Conservation (phyloP, 805 yeast genomes). For the Wickerhamomyces canadensis region DNA sequence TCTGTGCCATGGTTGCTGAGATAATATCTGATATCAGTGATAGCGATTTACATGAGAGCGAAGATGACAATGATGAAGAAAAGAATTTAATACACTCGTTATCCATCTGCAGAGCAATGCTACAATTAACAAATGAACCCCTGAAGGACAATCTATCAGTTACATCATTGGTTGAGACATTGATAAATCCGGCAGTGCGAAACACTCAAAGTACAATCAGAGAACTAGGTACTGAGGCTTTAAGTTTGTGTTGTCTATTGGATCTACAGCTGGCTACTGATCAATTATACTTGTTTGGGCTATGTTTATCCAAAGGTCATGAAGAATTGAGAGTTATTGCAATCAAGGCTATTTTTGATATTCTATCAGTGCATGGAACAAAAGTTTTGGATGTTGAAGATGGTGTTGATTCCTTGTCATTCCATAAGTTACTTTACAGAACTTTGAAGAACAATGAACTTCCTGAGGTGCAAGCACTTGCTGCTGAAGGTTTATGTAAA, state of each 20-base stretch:
- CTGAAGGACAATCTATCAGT: slow-evolving; percentile 60
- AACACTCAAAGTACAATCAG: slow-evolving; percentile 49
- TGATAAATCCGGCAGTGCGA: slow-evolving; percentile 74
- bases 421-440: slow-evolving; percentile 66
- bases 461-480: slow-evolving; percentile 67
- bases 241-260: slow-evolving; percentile 74
- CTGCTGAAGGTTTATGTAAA: slow-evolving; percentile 85
- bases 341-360: slow-evolving; percentile 68
- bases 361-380: slow-evolving; percentile 72
- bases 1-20: slow-evolving; percentile 79
- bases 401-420: slow-evolving; percentile 57
- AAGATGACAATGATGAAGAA: slow-evolving; percentile 23
- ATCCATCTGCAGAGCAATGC: slow-evolving; percentile 58
- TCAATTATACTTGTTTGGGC: slow-evolving; percentile 59
- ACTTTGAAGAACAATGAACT: slow-evolving; percentile 50
- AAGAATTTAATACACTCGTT: slow-evolving; percentile 58
- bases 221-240: slow-evolving; percentile 63
- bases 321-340: slow-evolving; percentile 58
- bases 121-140: slow-evolving; percentile 62
- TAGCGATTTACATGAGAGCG: slow-evolving; percentile 29
- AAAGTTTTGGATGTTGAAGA: slow-evolving; percentile 56
- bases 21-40: slow-evolving; percentile 82
- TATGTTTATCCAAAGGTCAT: slow-evolving; percentile 63
- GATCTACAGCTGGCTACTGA: slow-evolving; percentile 62
- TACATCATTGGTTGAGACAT: slow-evolving; percentile 64